Base-by-base conservation (phyloP, 305 asterid genomes). In the Fraxinus paxiana region DNA sequence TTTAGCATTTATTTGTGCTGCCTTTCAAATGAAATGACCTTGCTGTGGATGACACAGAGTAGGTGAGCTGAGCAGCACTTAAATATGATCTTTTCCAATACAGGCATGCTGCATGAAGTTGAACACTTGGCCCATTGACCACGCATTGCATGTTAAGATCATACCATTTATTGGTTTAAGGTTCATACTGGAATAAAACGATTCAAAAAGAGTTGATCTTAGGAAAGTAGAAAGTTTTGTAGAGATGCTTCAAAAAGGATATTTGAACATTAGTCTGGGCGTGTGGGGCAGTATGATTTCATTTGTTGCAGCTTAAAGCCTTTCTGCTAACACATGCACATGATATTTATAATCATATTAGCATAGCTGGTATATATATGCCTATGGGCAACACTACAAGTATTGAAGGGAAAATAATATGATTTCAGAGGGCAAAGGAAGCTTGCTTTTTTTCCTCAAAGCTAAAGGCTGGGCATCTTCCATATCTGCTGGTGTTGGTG, bases 351-450 rank as follows among this genome's bases (percentile, higher is more conserved):
- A 26, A 70, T 22, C 75, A 41, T 70, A 41, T 79, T 77, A 17
- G 22, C 46, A 15, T 70, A 30, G 12, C 24, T 70, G 24, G 41
- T 70, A 7, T 8, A n/a, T 31, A 33, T 75, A 31, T 80, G 73
- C 72, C 54, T 59, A 30, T 77, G 77, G 12, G 10, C 34, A 80
- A 63, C 80, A 54, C 76, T 80, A 18, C 73, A 43, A 59, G 43
- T 75, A 81, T 15, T 83, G 80, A 73, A 74, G 22, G 61, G 28
- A 74, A 81, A 37, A 30, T 84, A 18, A 85, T 73, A 76, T 84
- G 79, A 78, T 89, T 88, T 79, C 97, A 96, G 99, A 96, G 97
- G 98, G 99, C 85, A 91, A 90, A 86, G 98, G 99, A 80, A 92
- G 98, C 82, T 88, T 96, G 90, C 97, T 76, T 86, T 94, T 81